phyloP scores from a whole-genome alignment of 148 eudicot genomes.

The Fagopyrum homotropicum region DNA sequence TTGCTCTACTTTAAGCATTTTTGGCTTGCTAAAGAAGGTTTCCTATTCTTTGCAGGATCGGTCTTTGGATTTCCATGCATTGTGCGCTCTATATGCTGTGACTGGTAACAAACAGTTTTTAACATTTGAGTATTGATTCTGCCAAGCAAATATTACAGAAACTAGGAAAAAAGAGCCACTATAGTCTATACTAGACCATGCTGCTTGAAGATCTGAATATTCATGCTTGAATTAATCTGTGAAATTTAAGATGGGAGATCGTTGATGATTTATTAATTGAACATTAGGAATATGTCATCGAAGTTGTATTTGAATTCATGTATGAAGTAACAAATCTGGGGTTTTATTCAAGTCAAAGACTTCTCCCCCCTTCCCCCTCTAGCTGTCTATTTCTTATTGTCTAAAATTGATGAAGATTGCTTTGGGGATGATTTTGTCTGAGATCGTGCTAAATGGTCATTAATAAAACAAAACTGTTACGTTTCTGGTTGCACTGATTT shows the following conservation, averaged over 20 bases:
- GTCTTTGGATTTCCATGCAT: constrained; percentile 78
- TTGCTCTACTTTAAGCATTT: background rate
- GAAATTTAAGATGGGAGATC: background rate
- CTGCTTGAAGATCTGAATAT: background rate
- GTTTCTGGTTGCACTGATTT: background rate
- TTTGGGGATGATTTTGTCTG: background rate
- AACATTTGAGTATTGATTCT: background rate
- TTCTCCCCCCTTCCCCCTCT: background rate
- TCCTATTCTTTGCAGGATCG: constrained; percentile 60
- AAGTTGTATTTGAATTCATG: background rate
- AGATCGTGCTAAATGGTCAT: background rate
- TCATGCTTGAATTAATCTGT: background rate
- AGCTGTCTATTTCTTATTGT: background rate
- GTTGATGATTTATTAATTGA: background rate
- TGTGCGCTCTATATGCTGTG: constrained; percentile 90
- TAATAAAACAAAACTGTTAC: background rate
- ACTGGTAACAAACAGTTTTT: constrained; percentile 47
- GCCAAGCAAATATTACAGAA: background rate
- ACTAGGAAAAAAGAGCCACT: background rate
- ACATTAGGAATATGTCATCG: background rate
- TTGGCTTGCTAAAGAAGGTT: constrained; percentile 18
- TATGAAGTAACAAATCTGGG: background rate
- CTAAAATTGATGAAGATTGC: background rate
- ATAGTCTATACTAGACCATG: background rate
- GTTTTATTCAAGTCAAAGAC: background rate